phyloP scores from a whole-genome alignment of 208 protist species.

The Acanthamoeba royreba region DNA sequence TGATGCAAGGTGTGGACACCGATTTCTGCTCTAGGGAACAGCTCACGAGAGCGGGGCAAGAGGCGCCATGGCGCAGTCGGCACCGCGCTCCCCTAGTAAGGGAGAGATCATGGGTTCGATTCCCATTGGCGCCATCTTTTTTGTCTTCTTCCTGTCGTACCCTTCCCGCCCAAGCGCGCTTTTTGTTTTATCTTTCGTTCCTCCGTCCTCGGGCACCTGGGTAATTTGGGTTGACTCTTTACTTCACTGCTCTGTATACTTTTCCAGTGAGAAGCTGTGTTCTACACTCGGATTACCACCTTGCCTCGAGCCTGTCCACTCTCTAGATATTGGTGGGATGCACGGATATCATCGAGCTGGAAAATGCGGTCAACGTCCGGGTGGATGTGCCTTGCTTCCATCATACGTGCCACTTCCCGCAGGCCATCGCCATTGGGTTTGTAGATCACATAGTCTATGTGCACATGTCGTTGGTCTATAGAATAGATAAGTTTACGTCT shows the following conservation, averaged over 20 bases:
- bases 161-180: too few relatives aligned
- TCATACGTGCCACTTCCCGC: background rate
- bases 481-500: background rate
- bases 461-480: background rate
- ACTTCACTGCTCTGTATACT: too few relatives aligned
- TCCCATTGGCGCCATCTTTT: background rate
- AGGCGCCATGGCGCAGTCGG: background rate
- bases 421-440: background rate
- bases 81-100: background rate
- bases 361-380: background rate
- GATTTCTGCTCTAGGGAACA: too few relatives aligned
- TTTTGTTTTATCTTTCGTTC: too few relatives aligned
- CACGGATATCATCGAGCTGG: background rate
- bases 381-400: background rate
- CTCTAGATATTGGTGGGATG: slow-evolving; percentile 16
- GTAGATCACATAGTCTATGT: slow-evolving; percentile 21
- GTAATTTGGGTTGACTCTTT: too few relatives aligned
- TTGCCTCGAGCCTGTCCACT: background rate
- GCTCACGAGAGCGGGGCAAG: too few relatives aligned
- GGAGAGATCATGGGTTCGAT: background rate
- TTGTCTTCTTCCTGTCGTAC: too few relatives aligned
- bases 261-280: too few relatives aligned
- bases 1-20: too few relatives aligned
- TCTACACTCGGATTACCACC: background rate
- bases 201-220: too few relatives aligned